phyloP scores from a whole-genome alignment of 2,329 filamentous ascomycete species.

The Fusarium virguliforme region DNA sequence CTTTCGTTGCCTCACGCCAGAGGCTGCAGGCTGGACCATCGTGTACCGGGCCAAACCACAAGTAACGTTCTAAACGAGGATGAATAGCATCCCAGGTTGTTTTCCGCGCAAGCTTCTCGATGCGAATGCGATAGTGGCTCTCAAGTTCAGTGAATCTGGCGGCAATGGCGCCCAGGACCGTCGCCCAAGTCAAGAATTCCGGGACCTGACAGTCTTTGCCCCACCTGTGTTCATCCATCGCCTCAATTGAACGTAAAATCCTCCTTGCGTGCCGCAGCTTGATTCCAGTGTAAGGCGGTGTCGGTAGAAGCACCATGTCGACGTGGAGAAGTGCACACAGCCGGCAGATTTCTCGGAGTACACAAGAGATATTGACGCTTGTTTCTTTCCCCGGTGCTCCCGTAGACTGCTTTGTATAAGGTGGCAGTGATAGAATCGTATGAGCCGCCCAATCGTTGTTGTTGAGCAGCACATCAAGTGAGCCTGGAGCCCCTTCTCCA shows the following conservation, averaged over 20 bases:
- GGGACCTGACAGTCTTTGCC: not conserved
- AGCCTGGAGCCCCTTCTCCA: not conserved
- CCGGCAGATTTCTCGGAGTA: not conserved
- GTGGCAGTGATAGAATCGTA: not conserved
- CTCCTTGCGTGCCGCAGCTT: not conserved
- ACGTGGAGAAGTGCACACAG: conserved; percentile 4
- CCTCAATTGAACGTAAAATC: not conserved
- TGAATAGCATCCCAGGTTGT: not conserved
- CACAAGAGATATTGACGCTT: not conserved
- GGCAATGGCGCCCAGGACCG: not conserved
- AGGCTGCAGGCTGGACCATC: not conserved
- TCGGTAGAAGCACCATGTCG: conserved; percentile 5
- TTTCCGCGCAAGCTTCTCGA: not conserved
- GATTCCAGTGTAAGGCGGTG: not conserved
- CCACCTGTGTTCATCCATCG: not conserved
- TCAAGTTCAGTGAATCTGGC: not conserved
- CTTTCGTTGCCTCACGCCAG: not conserved
- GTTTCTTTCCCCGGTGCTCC: not conserved
- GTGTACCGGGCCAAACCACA: not conserved
- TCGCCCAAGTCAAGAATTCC: not conserved
- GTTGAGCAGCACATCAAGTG: not conserved
- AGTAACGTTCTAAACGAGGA: not conserved
- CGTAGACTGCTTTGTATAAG: not conserved
- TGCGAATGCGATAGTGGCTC: not conserved
- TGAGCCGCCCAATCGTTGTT: conserved; percentile 6